Evolutionary conservation across 345 rosid species (phyloP).

Genomic region (Sisymbrium altissimum): DNA sequence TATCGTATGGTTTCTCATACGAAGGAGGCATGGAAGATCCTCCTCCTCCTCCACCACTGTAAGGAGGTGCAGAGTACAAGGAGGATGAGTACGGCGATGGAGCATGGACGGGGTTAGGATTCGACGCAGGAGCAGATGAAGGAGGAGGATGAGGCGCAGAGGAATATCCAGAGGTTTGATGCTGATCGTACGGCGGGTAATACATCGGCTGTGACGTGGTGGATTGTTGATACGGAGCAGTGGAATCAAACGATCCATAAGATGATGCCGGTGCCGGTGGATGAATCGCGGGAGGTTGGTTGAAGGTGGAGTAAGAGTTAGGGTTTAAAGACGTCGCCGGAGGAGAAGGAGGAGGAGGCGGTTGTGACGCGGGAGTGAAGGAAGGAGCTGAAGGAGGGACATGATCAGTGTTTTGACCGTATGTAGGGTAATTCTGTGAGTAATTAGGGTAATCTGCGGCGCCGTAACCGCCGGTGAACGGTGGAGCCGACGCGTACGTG

Average conservation of each 20-base stretch:
- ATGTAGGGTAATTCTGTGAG: slow-evolving; percentile 48
- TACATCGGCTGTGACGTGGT: slow-evolving; percentile 45
- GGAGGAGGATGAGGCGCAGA: slow-evolving; percentile 42
- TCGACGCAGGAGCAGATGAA: slow-evolving; percentile 24
- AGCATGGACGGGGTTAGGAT: slow-evolving; percentile 29
- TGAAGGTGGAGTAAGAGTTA: slow-evolving; percentile 38
- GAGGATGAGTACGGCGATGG: slow-evolving; percentile 47
- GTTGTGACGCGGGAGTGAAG: slow-evolving; percentile 35
- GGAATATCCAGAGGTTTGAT: slow-evolving; percentile 41
- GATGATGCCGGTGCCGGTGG: slow-evolving; percentile 39
- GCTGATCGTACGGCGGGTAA: slow-evolving; percentile 59
- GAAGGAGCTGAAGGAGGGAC: slow-evolving; percentile 73
- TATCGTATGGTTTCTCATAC: slow-evolving; percentile 47
- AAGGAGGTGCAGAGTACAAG: slow-evolving; percentile 41
- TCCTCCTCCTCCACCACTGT: not conserved
- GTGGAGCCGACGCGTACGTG: slow-evolving; percentile 86
- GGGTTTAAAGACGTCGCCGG: slow-evolving; percentile 33
- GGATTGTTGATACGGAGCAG: slow-evolving; percentile 54
- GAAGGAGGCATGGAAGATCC: slow-evolving; percentile 46
- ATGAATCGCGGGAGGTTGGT: slow-evolving; percentile 33
- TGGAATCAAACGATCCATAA: slow-evolving; percentile 64
- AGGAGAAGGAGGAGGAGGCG: slow-evolving; percentile 31
- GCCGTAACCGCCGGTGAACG: slow-evolving; percentile 49
- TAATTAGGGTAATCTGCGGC: slow-evolving; percentile 55
- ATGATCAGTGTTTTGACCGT: slow-evolving; percentile 56